Evolutionary conservation across 116 monocot genomes (phyloP).

Genomic region (Iris pallida): DNA sequence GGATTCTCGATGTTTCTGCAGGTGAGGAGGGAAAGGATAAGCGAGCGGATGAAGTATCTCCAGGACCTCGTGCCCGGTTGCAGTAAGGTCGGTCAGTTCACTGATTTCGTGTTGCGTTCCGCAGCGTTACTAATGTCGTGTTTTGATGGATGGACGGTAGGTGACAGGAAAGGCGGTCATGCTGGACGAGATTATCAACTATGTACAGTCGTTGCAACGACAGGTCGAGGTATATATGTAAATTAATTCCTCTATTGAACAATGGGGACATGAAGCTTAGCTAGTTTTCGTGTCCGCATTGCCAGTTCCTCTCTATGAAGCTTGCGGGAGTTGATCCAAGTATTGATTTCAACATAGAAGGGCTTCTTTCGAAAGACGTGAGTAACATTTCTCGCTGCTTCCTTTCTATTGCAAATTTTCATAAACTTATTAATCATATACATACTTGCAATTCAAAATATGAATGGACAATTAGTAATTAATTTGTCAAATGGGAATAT

Average conservation of each 20-base stretch:
- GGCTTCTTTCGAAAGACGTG: constrained; percentile 41
- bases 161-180: constrained; percentile 91
- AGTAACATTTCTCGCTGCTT: constrained; percentile 1
- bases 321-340: constrained; percentile 40
- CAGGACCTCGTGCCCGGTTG: constrained; percentile 62
- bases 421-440: too few species aligned
- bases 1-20: constrained; percentile 13
- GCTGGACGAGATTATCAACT: constrained; percentile 98
- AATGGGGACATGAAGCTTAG: background rate
- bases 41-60: constrained; percentile 49
- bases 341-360: constrained; percentile 36
- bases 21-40: constrained; percentile 54
- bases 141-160: constrained; percentile 21
- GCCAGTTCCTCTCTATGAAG: constrained; percentile 46
- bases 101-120: background rate
- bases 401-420: background rate
- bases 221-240: constrained; percentile 71
- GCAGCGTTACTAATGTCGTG: background rate
- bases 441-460: too few species aligned
- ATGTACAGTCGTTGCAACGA: constrained; percentile 87
- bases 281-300: background rate
- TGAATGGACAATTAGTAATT: too few species aligned
- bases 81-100: constrained; percentile 33
- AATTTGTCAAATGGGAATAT: too few species aligned
- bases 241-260: background rate